Base-by-base conservation (phyloP, 352 stramenopile genomes). In the Phytophthora sojae region DNA sequence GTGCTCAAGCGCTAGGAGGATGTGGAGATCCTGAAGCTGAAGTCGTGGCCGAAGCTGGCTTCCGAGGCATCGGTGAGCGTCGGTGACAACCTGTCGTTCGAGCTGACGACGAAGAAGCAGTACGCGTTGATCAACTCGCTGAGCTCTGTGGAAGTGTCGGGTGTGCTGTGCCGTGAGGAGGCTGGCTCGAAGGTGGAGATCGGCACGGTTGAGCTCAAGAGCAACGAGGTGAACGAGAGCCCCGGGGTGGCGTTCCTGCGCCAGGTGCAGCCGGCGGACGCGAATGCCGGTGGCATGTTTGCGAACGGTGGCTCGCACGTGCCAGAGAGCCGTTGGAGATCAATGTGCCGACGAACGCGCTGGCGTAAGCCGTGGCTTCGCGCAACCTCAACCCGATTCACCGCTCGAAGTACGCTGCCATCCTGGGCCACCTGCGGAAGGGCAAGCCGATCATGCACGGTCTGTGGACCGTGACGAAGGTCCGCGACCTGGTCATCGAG, bases 381-480 rank as follows among this genome's bases (percentile, higher is more conserved):
- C 84, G 88, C 29, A 89, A 97, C 57, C 57, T 96, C 70, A 97
- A 97, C 74, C 86, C 91, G 35, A 97, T 97, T 57, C 88, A 97
- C 61, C 86, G 90, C 4, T 95, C 88, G 11, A 78, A 75, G 53
- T 92, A 94, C 55, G 77, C 88, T 12, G 91, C 89, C 0, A 76
- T 90, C n/a, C 69, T 96, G 8, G 89, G 86, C 6, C 80, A 88
- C 45, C 77, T 97, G 55, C 89, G 89, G 15, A 71, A 83, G 14
- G 84, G 83, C 19, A 83, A 86, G 67, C 85, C 91, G 7, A 95
- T 97, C 71, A 96, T 96, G 85, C 89, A 97, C 61, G 91, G 91
- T 26, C 79, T 97, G 83, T 97, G 91, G 91, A 94, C 85, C 23
- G 88, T 85, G 3, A 92, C 81, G n/a, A 96, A 95, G 67, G 87